Conservation (phyloP, 2,329 filamentous ascomycete species). For the Cordyceps fumosorosea region DNA sequence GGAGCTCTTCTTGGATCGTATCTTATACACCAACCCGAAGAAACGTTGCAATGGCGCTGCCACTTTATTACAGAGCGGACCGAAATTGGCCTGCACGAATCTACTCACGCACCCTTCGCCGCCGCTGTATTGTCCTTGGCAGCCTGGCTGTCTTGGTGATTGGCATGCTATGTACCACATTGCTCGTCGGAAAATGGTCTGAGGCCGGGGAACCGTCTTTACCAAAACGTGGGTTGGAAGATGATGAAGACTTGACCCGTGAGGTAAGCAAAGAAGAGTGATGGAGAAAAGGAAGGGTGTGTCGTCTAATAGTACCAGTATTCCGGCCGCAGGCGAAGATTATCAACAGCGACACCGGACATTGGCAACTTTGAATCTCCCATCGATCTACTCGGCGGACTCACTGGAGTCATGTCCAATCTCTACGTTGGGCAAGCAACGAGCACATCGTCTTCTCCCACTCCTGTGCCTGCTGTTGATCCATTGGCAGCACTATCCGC, state of each 20-base stretch:
- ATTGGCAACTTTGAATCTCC: neutral
- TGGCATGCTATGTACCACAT: neutral
- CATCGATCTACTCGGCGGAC: slow-evolving; percentile 5
- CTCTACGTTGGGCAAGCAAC: neutral
- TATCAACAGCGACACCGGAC: neutral
- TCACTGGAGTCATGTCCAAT: neutral
- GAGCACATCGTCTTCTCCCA: neutral
- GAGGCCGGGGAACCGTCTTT: no score
- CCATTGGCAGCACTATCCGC: neutral
- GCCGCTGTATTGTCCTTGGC: slow-evolving; percentile 9
- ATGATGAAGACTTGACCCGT: neutral
- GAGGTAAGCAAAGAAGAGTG: neutral
- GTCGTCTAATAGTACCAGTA: neutral
- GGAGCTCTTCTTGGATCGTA: slow-evolving; percentile 22
- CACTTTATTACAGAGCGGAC: neutral
- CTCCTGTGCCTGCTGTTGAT: neutral
- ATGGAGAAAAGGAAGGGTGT: neutral
- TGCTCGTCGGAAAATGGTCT: neutral
- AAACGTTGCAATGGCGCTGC: neutral
- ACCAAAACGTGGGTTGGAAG: neutral
- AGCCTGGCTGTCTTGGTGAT: neutral
- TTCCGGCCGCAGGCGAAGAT: no score
- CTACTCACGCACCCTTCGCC: slow-evolving; percentile 9
- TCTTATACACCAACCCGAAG: slow-evolving; percentile 13
- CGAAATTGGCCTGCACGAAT: slow-evolving; percentile 2